phyloP scores from a whole-genome alignment of 2,329 filamentous ascomycete species.

The Penicillium sp. region DNA sequence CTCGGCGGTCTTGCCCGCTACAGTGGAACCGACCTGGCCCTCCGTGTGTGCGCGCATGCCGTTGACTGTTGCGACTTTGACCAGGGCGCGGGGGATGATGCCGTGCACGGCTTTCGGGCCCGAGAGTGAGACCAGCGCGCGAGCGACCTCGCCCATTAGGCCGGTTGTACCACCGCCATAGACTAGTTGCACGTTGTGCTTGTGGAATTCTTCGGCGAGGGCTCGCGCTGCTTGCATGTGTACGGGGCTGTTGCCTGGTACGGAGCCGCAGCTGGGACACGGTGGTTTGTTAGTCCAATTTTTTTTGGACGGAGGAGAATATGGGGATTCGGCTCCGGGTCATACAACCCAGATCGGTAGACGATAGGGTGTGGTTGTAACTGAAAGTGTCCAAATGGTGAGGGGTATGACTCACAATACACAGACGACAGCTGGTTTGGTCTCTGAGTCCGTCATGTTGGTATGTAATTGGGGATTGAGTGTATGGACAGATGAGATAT shows the following conservation, averaged over 20 bases:
- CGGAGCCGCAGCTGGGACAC: constrained; percentile 69
- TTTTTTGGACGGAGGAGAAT: neutral
- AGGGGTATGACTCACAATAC: constrained; percentile 63
- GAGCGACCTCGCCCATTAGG: constrained; percentile 91
- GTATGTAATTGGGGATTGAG: neutral
- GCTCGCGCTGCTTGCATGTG: constrained; percentile 76
- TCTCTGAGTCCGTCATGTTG: constrained; percentile 12
- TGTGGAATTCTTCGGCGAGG: constrained; percentile 71
- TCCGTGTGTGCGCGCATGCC: constrained; percentile 27
- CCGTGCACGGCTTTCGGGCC: constrained; percentile 84
- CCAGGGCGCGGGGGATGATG: constrained; percentile 83
- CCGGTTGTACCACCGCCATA: constrained; percentile 95
- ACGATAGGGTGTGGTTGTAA: neutral
- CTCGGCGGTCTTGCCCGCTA: constrained; percentile 48
- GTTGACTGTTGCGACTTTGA: constrained; percentile 61
- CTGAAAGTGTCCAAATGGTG: neutral
- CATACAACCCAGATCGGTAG: neutral
- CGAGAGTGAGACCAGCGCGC: constrained; percentile 76
- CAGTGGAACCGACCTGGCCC: constrained; percentile 43
- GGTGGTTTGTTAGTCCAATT: constrained; percentile 5
- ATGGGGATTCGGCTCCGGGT: neutral
- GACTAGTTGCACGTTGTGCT: constrained; percentile 75
- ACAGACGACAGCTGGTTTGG: constrained; percentile 67
- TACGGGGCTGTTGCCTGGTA: constrained; percentile 65
- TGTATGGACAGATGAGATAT: neutral